phyloP scores from a whole-genome alignment of 23 red algal genomes.

The Gracilaria gracilis region DNA sequence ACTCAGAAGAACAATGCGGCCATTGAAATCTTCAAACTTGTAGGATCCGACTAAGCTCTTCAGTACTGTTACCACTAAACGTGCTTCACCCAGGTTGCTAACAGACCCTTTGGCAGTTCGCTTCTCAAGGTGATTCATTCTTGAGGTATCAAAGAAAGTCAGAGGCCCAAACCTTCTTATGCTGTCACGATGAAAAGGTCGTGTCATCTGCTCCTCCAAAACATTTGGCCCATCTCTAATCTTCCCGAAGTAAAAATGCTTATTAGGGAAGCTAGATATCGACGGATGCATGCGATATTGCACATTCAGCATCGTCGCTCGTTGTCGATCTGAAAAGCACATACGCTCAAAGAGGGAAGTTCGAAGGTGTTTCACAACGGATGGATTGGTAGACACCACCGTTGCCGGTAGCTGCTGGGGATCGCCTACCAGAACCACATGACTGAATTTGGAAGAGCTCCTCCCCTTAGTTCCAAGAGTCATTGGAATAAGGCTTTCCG shows the following conservation, averaged over 20 bases:
- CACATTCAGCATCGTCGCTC: constrained; percentile 71
- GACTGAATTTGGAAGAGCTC: not conserved
- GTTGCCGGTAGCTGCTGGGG: constrained; percentile 95
- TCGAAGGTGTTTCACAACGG: constrained; percentile 35
- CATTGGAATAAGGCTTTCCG: constrained; percentile 78
- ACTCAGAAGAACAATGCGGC: constrained; percentile 69
- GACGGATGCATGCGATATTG: constrained; percentile 99
- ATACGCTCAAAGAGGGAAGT: constrained; percentile 88
- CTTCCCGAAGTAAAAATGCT: constrained; percentile 82
- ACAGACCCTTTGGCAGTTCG: constrained; percentile 55
- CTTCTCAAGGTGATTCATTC: constrained; percentile 2
- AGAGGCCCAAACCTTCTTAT: constrained; percentile 68
- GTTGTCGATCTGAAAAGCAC: not conserved
- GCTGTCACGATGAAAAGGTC: constrained; percentile 50
- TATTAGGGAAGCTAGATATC: constrained; percentile 84
- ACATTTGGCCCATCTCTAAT: constrained; percentile 59
- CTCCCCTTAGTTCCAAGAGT: constrained; percentile 8
- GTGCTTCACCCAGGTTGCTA: constrained; percentile 56
- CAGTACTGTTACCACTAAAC: constrained; percentile 25
- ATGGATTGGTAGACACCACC: constrained; percentile 61
- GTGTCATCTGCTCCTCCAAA: not conserved
- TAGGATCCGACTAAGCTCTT: constrained; percentile 17
- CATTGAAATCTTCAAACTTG: constrained; percentile 8
- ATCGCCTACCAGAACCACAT: constrained; percentile 85
- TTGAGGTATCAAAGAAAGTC: constrained; percentile 65